These are phyloP conservation scores for Laburnicola sp. DNA, from an alignment of 2,329 filamentous ascomycete genomes.

Conservation along the genomic window DNA sequence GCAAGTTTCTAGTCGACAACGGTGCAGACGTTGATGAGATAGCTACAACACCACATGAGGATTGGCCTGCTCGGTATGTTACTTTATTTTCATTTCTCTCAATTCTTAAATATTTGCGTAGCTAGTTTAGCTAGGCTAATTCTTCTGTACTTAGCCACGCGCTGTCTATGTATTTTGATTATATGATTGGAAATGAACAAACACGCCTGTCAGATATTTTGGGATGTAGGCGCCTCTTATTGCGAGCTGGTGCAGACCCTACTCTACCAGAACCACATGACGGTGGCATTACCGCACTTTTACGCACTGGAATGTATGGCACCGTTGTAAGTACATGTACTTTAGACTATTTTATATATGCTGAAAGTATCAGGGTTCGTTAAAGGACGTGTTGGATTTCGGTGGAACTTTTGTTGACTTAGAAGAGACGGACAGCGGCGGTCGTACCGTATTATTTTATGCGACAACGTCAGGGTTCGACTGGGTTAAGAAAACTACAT, in stretches of 20 bases:
- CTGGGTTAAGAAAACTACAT: neutral
- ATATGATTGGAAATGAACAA: neutral
- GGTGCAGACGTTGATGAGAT: constrained; percentile 14
- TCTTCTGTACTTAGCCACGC: too few relatives aligned
- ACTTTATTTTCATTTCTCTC: neutral
- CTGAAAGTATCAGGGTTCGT: neutral
- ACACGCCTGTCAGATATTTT: neutral
- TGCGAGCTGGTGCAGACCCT: constrained; percentile 7
- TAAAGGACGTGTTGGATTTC: neutral
- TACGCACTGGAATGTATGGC: neutral
- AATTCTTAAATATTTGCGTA: too few relatives aligned
- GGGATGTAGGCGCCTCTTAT: neutral
- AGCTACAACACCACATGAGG: neutral
- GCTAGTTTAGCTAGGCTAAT: too few relatives aligned
- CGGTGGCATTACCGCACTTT: neutral
- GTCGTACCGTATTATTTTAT: neutral
- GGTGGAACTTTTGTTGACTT: neutral
- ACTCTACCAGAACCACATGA: neutral
- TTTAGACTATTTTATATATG: neutral
- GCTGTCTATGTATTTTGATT: too few relatives aligned
- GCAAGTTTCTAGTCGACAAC: constrained; percentile 13
- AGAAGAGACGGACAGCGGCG: neutral
- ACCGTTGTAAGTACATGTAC: neutral
- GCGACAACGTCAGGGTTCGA: neutral
- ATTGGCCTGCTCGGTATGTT: neutral